Evolutionary conservation across 2,329 filamentous ascomycete species (phyloP).

Genomic region (Aspergillus thermomutatus): DNA sequence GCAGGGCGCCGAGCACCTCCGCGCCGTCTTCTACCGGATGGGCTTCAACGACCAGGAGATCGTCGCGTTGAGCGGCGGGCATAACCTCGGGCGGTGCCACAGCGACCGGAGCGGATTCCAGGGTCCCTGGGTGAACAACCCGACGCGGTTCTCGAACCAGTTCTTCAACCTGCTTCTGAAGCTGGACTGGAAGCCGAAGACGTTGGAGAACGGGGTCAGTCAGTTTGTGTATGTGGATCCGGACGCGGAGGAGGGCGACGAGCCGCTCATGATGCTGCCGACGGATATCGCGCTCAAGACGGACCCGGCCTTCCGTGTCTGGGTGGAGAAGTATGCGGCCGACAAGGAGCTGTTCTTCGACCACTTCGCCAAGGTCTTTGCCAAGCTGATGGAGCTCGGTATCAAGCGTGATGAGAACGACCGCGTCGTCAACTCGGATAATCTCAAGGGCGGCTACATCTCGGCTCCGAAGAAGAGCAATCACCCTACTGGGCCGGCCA

Average conservation of each 20-base stretch:
- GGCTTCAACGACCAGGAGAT: constrained; percentile 61
- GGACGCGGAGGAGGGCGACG: constrained; percentile 46
- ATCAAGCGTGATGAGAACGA: constrained; percentile 55
- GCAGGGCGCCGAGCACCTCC: constrained; percentile 53
- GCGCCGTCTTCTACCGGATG: constrained; percentile 58
- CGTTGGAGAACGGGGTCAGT: constrained; percentile 49
- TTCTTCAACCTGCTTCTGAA: constrained; percentile 54
- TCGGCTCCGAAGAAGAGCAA: constrained; percentile 57
- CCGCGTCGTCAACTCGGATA: constrained; percentile 55
- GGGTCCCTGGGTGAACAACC: constrained; percentile 58
- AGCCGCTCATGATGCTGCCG: constrained; percentile 64
- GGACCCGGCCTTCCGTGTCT: constrained; percentile 53
- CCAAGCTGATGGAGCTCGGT: constrained; percentile 60
- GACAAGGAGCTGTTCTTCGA: constrained; percentile 62
- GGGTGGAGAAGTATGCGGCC: constrained; percentile 58
- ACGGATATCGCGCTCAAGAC: constrained; percentile 59
- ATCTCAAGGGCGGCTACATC: constrained; percentile 54
- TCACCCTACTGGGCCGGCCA: constrained; percentile 24
- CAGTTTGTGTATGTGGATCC: constrained; percentile 61
- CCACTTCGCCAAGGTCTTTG: constrained; percentile 58
- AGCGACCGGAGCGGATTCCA: constrained; percentile 55
- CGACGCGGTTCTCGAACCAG: constrained; percentile 57
- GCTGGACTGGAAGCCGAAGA: constrained; percentile 55
- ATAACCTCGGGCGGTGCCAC: constrained; percentile 57
- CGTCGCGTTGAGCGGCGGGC: constrained; percentile 54